Evolutionary conservation across 768 basidiomycete species (phyloP).

Genomic region (Saitozyma podzolica): DNA sequence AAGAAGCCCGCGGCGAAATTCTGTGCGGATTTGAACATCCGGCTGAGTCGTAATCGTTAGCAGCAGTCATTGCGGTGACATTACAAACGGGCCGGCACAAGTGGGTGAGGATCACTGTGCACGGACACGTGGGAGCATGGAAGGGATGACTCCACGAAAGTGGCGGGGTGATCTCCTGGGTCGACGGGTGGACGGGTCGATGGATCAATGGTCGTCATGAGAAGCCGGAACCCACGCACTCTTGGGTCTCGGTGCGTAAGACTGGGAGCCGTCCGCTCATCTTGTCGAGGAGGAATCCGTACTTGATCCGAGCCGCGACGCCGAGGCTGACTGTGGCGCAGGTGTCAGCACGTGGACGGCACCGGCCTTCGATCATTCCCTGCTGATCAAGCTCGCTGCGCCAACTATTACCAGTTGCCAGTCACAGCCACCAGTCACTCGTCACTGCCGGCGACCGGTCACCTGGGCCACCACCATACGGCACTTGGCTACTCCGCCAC

Average conservation of each 20-base stretch:
- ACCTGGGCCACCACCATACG: no score
- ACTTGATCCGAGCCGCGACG: conserved; percentile 66
- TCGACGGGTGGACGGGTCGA: no score
- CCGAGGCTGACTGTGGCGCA: conserved; percentile 61
- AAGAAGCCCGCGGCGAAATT: conserved; percentile 70
- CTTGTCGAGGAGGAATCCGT: conserved; percentile 74
- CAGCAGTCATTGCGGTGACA: not conserved
- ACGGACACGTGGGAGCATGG: no score
- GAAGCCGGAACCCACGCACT: conserved; percentile 30
- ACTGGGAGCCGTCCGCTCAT: conserved; percentile 69
- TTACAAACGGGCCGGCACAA: not conserved
- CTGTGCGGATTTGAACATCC: conserved; percentile 57
- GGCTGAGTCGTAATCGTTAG: conserved; percentile 52
- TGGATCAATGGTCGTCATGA: not conserved
- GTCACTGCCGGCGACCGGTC: no score
- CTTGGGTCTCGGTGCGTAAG: conserved; percentile 76
- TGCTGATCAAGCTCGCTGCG: no score
- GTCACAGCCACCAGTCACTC: no score
- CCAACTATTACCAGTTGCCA: no score
- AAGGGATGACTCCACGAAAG: no score
- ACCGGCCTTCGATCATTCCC: no score
- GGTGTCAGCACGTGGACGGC: not conserved
- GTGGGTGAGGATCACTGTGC: no score
- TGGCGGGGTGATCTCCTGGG: no score
- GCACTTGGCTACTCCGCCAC: no score